Percentiles rank a stretch among this genome's conserved stretches.
phyloP scores from a whole-genome alignment of 371 early-diverging fungal genomes.

The Mucor lusitanicus region DNA sequence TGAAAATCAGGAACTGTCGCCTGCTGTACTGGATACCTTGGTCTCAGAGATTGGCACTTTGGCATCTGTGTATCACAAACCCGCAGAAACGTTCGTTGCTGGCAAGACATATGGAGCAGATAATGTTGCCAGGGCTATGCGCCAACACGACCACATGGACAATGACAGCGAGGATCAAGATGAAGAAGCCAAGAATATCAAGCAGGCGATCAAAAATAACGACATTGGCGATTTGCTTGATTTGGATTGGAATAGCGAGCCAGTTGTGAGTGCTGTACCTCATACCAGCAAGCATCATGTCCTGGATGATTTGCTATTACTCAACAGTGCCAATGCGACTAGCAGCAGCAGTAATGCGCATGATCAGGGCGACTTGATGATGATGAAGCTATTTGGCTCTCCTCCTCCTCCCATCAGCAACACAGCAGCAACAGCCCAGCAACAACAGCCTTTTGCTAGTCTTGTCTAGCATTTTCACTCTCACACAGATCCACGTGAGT shows the following conservation, averaged over 20 bases:
- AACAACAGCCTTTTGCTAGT: constrained; percentile 33
- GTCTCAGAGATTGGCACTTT: constrained; percentile 85
- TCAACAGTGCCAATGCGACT: constrained; percentile 3
- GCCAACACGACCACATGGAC: not conserved
- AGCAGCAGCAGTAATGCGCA: not conserved
- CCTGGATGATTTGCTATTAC: constrained; percentile 30
- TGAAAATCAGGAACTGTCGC: constrained; percentile 78
- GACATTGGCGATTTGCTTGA: constrained; percentile 57
- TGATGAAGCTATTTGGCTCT: constrained; percentile 36
- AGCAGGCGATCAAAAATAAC: constrained; percentile 53
- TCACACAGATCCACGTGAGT: not conserved
- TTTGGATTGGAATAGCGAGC: constrained; percentile 49
- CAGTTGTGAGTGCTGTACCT: constrained; percentile 21
- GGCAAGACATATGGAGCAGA: constrained; percentile 65
- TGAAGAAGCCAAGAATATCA: constrained; percentile 52
- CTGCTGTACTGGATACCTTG: constrained; percentile 84
- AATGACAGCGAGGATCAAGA: constrained; percentile 17
- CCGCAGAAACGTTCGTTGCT: constrained; percentile 78
- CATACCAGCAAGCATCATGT: constrained; percentile 16
- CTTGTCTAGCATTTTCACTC: constrained; percentile 17
- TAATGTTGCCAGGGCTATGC: constrained; percentile 43
- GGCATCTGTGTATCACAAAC: constrained; percentile 93
- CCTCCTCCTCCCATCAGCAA: not conserved
- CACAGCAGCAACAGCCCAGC: constrained; percentile 12
- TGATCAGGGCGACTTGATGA: constrained; percentile 38